These are phyloP conservation scores for Voacanga thouarsii DNA, from an alignment of 257 asterid genomes.

Conservation along the genomic window DNA sequence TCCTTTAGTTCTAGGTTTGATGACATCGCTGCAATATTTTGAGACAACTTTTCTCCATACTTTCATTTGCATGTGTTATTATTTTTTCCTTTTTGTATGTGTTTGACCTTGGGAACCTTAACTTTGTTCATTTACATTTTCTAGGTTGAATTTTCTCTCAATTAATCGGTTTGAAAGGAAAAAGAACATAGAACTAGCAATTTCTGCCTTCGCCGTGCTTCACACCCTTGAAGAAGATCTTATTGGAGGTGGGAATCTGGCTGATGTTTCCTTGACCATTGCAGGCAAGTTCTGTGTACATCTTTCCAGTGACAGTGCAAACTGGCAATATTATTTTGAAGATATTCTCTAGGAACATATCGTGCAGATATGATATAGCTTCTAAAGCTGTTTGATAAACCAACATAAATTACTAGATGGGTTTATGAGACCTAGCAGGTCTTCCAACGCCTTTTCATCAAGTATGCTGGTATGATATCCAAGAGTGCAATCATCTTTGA, in stretches of 20 bases:
- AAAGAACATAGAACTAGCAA: constrained; percentile 87
- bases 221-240: constrained; percentile 32
- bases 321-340: background rate
- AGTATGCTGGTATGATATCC: background rate
- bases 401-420: background rate
- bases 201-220: constrained; percentile 82
- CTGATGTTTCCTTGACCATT: constrained; percentile 59
- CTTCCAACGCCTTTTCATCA: background rate
- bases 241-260: constrained; percentile 33
- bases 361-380: background rate
- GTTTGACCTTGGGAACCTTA: background rate
- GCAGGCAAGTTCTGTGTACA: constrained; percentile 47
- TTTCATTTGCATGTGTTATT: background rate
- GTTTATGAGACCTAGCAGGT: background rate
- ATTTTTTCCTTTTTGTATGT: background rate
- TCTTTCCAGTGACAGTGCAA: background rate
- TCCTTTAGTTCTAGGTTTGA: constrained; percentile 31
- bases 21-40: background rate
- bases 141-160: constrained; percentile 82
- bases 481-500: background rate
- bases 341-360: background rate
- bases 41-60: background rate
- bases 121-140: constrained; percentile 3
- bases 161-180: constrained; percentile 95
- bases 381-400: background rate